Conservation (phyloP, 2,329 filamentous ascomycete species). For the Plenodomus biglobosus region DNA sequence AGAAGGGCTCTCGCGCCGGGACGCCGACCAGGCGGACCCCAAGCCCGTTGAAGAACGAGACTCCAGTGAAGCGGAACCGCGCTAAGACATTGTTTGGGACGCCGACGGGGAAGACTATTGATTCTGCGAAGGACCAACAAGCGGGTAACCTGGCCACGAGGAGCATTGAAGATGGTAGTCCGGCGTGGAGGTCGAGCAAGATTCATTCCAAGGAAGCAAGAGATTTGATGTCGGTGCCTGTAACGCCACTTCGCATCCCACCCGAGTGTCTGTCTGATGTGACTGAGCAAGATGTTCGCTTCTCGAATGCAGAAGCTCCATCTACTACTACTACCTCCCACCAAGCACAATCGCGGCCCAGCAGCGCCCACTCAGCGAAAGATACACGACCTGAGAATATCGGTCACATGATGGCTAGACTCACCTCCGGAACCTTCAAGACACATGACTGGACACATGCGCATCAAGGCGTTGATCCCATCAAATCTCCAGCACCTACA, state of each 20-base stretch:
- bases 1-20: constrained; percentile 1
- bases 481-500: constrained; percentile 14
- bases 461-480: neutral
- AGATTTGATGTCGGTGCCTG: neutral
- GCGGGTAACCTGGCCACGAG: constrained; percentile 5
- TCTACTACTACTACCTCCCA: neutral
- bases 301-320: neutral
- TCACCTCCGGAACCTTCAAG: constrained; percentile 1
- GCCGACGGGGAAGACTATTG: neutral
- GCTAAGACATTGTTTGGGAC: neutral
- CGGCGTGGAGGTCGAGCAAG: neutral
- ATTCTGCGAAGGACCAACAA: constrained; percentile 1
- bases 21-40: constrained; percentile 2
- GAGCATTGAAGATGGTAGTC: neutral
- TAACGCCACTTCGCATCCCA: neutral
- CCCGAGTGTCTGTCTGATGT: neutral
- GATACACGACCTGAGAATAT: constrained; percentile 12
- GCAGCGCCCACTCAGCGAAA: neutral
- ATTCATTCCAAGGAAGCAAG: neutral
- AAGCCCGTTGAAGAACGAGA: constrained; percentile 4
- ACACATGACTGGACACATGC: neutral
- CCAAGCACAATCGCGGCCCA: neutral
- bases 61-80: constrained; percentile 1
- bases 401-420: constrained; percentile 18
- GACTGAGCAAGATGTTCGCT: neutral